Conservation (phyloP, 331 rosid species). For the Rosa hybrid region DNA sequence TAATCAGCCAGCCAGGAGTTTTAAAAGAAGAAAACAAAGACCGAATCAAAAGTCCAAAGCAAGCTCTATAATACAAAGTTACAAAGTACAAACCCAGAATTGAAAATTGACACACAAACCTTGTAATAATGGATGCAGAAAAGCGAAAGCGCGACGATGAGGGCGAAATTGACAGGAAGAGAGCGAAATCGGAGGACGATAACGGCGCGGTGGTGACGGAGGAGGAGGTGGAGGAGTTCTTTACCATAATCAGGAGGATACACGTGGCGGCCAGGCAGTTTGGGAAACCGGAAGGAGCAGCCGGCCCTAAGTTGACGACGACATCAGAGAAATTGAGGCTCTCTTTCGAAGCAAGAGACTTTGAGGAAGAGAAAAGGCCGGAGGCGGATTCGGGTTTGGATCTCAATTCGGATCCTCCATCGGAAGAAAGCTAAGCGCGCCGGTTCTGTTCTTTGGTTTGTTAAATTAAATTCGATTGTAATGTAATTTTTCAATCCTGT, state of each 20-base stretch:
- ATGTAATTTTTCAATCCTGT: neutral
- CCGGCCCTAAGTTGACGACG: constrained; percentile 12
- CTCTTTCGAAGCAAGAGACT: neutral
- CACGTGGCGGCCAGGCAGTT: constrained; percentile 34
- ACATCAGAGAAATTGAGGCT: constrained; percentile 14
- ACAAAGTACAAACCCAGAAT: no score
- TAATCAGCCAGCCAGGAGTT: neutral
- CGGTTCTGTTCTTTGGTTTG: neutral
- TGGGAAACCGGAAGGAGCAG: constrained; percentile 19
- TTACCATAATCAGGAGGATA: constrained; percentile 38
- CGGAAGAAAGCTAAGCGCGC: neutral
- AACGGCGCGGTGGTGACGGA: constrained; percentile 29
- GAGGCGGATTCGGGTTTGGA: constrained; percentile 29
- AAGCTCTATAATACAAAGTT: neutral
- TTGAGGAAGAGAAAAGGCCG: constrained; percentile 9
- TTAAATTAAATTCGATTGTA: neutral
- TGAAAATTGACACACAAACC: neutral
- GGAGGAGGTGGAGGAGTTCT: constrained; percentile 50
- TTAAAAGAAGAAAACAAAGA: neutral
- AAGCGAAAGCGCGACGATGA: constrained; percentile 22
- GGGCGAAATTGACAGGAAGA: constrained; percentile 16
- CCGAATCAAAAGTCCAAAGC: neutral
- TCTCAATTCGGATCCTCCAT: constrained; percentile 35
- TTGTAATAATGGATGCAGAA: constrained; percentile 16
- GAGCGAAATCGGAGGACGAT: neutral